Conservation (phyloP, 2,329 filamentous ascomycete genomes). For the Rhexocercosporidium sp. region DNA sequence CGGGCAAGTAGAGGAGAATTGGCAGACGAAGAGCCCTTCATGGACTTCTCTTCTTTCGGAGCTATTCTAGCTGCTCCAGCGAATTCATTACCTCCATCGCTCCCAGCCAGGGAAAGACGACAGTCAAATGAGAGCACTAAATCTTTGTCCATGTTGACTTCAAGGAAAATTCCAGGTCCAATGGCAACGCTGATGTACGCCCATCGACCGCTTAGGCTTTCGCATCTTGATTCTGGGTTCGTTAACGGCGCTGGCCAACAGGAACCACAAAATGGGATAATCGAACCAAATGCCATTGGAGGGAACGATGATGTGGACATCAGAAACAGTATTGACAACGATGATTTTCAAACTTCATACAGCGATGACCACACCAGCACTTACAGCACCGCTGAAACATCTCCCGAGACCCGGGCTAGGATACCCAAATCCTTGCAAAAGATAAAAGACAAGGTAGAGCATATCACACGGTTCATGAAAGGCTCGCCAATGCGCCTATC, state of each 20-base stretch:
- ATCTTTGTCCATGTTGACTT: too few relatives aligned
- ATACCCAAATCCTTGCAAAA: background rate
- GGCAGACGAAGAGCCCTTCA: too few relatives aligned
- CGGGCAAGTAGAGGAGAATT: too few relatives aligned
- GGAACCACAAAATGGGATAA: background rate
- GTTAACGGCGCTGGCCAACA: background rate
- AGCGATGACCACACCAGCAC: background rate
- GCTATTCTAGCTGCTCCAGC: too few relatives aligned
- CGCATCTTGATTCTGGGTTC: background rate
- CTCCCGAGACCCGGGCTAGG: background rate
- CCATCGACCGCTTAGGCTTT: too few relatives aligned
- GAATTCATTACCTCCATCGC: too few relatives aligned
- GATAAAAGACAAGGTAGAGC: background rate
- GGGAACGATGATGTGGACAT: too few relatives aligned
- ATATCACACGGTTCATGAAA: background rate
- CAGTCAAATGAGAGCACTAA: too few relatives aligned
- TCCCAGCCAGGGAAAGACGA: too few relatives aligned
- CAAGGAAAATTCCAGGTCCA: too few relatives aligned
- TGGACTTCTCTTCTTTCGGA: too few relatives aligned
- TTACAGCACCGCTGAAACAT: background rate
- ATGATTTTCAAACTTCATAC: background rate
- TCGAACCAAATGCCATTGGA: background rate
- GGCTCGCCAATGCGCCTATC: background rate
- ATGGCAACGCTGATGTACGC: too few relatives aligned
- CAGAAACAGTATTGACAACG: background rate